phyloP scores from a whole-genome alignment of 176 grass and related monocot genomes.

The Eragrostis nindensis region DNA sequence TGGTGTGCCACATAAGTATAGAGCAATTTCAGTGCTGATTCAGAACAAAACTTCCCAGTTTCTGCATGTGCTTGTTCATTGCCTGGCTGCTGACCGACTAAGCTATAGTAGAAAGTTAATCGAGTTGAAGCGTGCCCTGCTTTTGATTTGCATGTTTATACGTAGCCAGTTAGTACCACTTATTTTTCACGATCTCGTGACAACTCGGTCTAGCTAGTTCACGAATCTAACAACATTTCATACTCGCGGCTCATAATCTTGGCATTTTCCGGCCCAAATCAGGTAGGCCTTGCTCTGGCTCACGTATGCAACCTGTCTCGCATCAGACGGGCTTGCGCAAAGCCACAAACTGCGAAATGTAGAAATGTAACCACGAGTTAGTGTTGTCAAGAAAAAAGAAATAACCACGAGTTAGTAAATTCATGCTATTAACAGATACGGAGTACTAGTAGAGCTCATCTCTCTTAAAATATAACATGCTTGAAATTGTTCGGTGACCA shows the following conservation, averaged over 20 bases:
- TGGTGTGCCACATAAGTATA: not conserved
- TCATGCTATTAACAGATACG: not conserved
- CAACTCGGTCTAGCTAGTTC: too few species aligned
- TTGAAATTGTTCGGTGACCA: not conserved
- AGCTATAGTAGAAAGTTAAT: too few species aligned
- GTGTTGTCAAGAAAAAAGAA: too few species aligned
- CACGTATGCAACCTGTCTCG: not conserved
- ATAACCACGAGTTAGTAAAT: too few species aligned
- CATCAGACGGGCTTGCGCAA: not conserved
- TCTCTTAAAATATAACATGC: not conserved
- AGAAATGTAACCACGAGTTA: not conserved
- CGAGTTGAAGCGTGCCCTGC: not conserved
- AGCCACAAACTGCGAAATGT: not conserved
- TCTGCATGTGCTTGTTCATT: not conserved
- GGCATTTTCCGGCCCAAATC: not conserved
- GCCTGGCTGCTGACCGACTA: too few species aligned
- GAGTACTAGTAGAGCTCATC: not conserved
- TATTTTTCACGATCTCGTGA: not conserved
- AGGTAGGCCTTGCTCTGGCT: not conserved
- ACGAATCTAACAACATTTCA: too few species aligned
- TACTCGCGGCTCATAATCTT: not conserved
- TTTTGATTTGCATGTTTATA: not conserved
- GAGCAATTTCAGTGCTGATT: slow-evolving; percentile 23
- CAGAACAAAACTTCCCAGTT: not conserved
- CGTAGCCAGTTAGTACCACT: not conserved